Base-by-base conservation (phyloP, 1,284 basidiomycete species). In the Cutaneotrichosporon spelunceum region DNA sequence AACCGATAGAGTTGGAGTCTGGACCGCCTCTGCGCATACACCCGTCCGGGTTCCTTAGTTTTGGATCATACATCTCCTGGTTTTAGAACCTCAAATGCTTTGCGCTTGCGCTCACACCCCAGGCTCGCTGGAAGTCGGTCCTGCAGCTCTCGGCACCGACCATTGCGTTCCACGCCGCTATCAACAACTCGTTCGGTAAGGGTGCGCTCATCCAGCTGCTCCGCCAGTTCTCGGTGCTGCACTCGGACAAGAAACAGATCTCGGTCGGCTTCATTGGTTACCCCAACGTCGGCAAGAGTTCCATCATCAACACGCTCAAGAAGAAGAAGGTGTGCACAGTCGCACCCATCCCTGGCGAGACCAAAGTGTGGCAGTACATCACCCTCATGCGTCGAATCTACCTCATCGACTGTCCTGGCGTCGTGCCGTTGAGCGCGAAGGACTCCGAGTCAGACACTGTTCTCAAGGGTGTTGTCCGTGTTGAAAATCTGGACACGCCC, bases 331-430 rank as follows among this genome's bases (percentile, higher is more conserved):
- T 98, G 66, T 99, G 96, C 84, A 88, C 86, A 30, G 94, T 98
- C 57, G 96, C 96, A 19, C 95, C 96, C 13, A 87, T 99, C 30
- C 96, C 96, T 9, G 95, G 95, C 71, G 95, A 99, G 83, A 99
- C 96, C 57, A 99, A 99, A 82, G 93, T 99, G 68, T 99, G 96
- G 96, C 95, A 99, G 85, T 99, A 99, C 81, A 96, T 99, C 80
- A 92, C 93, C 27, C 83, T 99, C 57, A 98, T 95, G 72, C 87
- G 89, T 64, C 86, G 91, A 65, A 99, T 99, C 78, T 99, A 98
- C 83, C 88, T 99, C 68, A 97, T 99, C 81, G 96, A 99, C 82
- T 99, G 95, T 77, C 95, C 95, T 30, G 95, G 96, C 64, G 93
- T 99, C 76, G 96, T 99, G 1, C 96, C 96, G 1, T 88, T 93